These are phyloP conservation scores for Venustampulla echinocandica DNA, from an alignment of 495 filamentous ascomycete genomes.

Conservation along the genomic window DNA sequence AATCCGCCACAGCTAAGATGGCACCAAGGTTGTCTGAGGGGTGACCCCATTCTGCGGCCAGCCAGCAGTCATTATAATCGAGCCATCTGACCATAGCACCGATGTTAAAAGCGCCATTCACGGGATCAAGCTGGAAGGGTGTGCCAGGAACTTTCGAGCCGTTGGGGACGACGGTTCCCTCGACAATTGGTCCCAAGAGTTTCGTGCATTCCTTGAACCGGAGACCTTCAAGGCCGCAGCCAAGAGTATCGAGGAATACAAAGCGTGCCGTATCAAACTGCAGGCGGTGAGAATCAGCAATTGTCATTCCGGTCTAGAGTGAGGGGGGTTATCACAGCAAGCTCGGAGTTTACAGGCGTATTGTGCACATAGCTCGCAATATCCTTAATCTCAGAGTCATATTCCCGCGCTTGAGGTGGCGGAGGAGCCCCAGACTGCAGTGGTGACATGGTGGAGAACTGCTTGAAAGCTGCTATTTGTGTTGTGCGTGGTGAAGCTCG, in stretches of 20 bases:
- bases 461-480: constrained; percentile 7
- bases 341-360: constrained; percentile 79
- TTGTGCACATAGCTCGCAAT: constrained; percentile 92
- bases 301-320: constrained; percentile 14
- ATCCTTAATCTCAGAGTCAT: constrained; percentile 87
- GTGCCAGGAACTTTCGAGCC: constrained; percentile 89
- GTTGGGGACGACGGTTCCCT: constrained; percentile 86
- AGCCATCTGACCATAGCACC: constrained; percentile 97
- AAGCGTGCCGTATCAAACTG: constrained; percentile 89
- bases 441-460: constrained; percentile 50
- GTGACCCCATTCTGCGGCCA: constrained; percentile 97
- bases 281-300: constrained; percentile 16
- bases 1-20: constrained; percentile 93
- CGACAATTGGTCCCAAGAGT: constrained; percentile 87
- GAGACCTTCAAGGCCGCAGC: constrained; percentile 90
- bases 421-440: constrained; percentile 43
- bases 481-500: constrained; percentile 14
- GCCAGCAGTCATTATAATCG: constrained; percentile 99
- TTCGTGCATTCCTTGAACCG: constrained; percentile 94
- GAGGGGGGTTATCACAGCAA: constrained; percentile 60
- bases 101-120: constrained; percentile 97
- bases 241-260: constrained; percentile 89
- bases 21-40: constrained; percentile 95
- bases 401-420: constrained; percentile 47
- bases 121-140: constrained; percentile 86